Evolutionary conservation across 352 stramenopile genomes (phyloP).

Genomic region (Elongisporangium undulatum): DNA sequence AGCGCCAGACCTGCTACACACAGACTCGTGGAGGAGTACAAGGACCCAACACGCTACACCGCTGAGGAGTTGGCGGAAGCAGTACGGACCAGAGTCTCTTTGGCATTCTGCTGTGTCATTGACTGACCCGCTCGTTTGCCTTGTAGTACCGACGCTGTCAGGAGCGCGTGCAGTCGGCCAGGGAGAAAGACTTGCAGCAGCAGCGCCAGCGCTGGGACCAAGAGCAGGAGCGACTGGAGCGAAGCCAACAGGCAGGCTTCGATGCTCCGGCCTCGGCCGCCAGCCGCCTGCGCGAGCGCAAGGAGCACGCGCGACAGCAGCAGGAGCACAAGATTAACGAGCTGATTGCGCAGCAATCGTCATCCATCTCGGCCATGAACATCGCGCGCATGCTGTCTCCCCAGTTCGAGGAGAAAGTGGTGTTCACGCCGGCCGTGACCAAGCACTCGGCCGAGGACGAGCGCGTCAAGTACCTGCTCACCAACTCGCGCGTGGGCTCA

Average conservation of each 20-base stretch:
- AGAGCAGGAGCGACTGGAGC: slow-evolving; percentile 24
- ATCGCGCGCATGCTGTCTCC: slow-evolving; percentile 76
- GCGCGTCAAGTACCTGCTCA: slow-evolving; percentile 58
- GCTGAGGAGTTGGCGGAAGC: slow-evolving; percentile 20
- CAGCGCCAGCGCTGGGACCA: slow-evolving; percentile 17
- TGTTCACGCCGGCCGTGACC: slow-evolving; percentile 39
- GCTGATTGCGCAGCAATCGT: slow-evolving; percentile 66
- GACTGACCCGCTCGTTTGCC: background rate
- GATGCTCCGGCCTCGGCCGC: slow-evolving; percentile 33
- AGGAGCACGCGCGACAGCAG: slow-evolving; percentile 30
- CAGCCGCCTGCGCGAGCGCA: slow-evolving; percentile 42
- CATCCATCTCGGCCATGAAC: slow-evolving; percentile 77
- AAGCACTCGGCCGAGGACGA: slow-evolving; percentile 55
- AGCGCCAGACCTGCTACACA: background rate
- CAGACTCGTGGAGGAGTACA: background rate
- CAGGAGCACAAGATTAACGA: slow-evolving; percentile 54
- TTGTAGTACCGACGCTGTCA: slow-evolving; percentile 44
- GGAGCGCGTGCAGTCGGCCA: slow-evolving; percentile 34
- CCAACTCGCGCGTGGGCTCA: slow-evolving; percentile 35
- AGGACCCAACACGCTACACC: slow-evolving; percentile 8
- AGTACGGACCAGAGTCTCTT: slow-evolving; percentile 14
- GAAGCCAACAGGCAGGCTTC: slow-evolving; percentile 24
- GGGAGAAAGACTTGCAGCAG: slow-evolving; percentile 27
- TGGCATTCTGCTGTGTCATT: background rate
- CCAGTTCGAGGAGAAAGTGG: slow-evolving; percentile 57